Evolutionary conservation across 352 stramenopile species (phyloP), one percentile per base, ranked within the genome.

Genomic region (Phytopythium vexans): DNA sequence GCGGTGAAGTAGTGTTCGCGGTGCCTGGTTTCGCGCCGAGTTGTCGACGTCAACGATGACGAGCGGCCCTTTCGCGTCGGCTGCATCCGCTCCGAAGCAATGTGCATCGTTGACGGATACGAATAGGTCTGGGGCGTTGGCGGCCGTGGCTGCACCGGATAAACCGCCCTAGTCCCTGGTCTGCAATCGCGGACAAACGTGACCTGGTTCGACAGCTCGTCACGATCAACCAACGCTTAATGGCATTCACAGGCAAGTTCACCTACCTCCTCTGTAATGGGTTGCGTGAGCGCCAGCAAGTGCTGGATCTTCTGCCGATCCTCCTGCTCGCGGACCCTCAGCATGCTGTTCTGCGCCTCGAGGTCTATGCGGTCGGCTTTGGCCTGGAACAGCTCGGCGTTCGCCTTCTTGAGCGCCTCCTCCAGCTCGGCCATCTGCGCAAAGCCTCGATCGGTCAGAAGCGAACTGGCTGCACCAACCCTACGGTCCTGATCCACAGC

Each of bases 231-330:
- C 42, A 53, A 12, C 33, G 11, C 14, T 42, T n/a, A 35, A 16
- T 37, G 45, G 21, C 15, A 35, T 42, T 44, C n/a, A 49, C 21
- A 6, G 32, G 21, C 32, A 37, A 8, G 49, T n/a, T 8, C 31
- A 34, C 10, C 27, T 7, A 89, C 73, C 55, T 90, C 81, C 58
- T 96, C 83, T 0, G 68, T 74, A 49, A 94, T 77, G 0, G 87
- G 87, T 54, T 95, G 77, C 31, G 87, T 94, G 16, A 95, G 70
- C 41, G 70, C 66, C 38, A 96, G 65, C 39, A 96, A 58, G 21
- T 92, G 79, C 58, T 92, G 82, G 55, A 95, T 92, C 45, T 92
- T 89, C 36, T 75, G 65, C 12, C 84, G 62, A 51, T 96, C 84
- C 37, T 87, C 70, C 7, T 74, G 56, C 48, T 94, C 82, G 39